Evolutionary conservation across 2,329 filamentous ascomycete genomes (phyloP), one percentile per base, ranked within the genome.

Genomic region (Beauveria brongniartii): DNA sequence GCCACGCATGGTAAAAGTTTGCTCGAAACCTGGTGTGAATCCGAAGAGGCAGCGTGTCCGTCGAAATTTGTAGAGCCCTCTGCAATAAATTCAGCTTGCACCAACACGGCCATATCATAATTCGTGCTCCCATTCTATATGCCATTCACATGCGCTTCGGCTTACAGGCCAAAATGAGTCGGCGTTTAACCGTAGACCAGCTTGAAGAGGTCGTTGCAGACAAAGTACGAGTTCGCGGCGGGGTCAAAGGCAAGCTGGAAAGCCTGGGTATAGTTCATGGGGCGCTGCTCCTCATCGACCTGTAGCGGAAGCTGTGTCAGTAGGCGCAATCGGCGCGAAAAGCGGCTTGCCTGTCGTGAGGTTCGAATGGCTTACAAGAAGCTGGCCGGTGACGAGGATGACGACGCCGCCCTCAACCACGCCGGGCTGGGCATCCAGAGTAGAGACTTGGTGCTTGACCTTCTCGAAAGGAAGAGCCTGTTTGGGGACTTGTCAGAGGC

Each of bases 141-240:
- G 43, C 24, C 58, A 43, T 55, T 55, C 40, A 41, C 22, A 48
- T 44, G 10, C 51, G 16, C 51, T 28, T 22, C 22, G 16, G 55
- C 28, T 50, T 40, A 34, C 10, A 10, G 37, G 26, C n/a, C 26
- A 47, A 40, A 10, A 6, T 44, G 55, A 30, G 44, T 43, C 28
- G 28, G 24, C 26, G 55, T 61, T 65, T 78, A 84, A 72, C 76
- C 80, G 76, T 90, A 93, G 68, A 96, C 84, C 64, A 97, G 84
- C 78, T 90, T 90, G 86, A 97, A 97, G 74, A 97, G 78, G 75
- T 97, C 93, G 81, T 97, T 97, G 80, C 87, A 88, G 73, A 97
- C 89, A 74, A 85, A 97, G 80, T 89, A 96, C 77, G 82, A 86
- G 68, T 86, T 88, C 30, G 40, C 62, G 55, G 70, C 67, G 30